Evolutionary conservation across 192 early-diverging fungal species (phyloP).

Genomic region (Lobosporangium transversale): DNA sequence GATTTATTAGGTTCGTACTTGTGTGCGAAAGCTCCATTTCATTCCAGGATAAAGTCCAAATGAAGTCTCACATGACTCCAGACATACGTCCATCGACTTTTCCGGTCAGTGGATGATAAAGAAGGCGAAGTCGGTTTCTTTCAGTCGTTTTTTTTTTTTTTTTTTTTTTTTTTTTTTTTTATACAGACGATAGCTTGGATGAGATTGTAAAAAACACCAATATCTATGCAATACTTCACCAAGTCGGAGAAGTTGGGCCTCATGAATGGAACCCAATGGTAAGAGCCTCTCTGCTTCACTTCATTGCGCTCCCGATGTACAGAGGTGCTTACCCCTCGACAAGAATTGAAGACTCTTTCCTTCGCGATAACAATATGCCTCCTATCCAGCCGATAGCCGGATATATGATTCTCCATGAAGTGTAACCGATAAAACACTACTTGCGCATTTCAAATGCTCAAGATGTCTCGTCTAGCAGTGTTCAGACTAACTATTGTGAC

Average conservation of each 20-base stretch:
- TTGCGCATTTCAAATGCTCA: slow-evolving; percentile 19
- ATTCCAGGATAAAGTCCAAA: too few species aligned
- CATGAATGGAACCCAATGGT: slow-evolving; percentile 12
- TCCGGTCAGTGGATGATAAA: too few species aligned
- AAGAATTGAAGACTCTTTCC: slow-evolving; percentile 16
- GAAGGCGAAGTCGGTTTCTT: too few species aligned
- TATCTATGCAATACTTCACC: slow-evolving; percentile 14
- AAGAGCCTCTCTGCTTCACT: slow-evolving; percentile 13
- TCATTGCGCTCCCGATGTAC: slow-evolving; percentile 33
- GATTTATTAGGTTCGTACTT: too few species aligned
- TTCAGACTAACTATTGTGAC: too few species aligned
- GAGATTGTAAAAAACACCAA: slow-evolving; percentile 28
- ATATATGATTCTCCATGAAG: slow-evolving; percentile 28
- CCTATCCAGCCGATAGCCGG: slow-evolving; percentile 12
- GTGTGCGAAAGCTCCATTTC: too few species aligned
- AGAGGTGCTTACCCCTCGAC: slow-evolving; percentile 16
- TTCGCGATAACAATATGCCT: too few species aligned
- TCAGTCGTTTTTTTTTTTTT: neutral
- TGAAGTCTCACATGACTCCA: too few species aligned
- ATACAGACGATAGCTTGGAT: neutral
- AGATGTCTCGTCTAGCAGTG: too few species aligned
- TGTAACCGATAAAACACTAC: slow-evolving; percentile 29
- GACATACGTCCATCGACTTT: too few species aligned
- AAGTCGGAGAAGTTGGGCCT: neutral
- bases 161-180: too few species aligned